Evolutionary conservation across 345 rosid species (phyloP).

Genomic region (Raphanus sativus): DNA sequence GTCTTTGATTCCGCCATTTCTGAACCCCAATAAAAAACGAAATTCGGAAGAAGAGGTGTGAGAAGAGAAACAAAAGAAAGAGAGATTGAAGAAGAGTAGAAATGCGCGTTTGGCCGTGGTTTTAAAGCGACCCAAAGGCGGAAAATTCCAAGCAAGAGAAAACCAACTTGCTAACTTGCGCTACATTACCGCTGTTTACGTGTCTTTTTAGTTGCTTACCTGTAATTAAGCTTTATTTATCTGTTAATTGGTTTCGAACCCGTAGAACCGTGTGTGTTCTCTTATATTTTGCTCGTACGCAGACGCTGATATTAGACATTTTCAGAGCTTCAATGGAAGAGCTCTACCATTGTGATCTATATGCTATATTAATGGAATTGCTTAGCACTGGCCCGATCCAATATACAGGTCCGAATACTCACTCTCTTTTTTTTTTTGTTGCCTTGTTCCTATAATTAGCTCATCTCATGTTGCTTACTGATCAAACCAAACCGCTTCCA

Average conservation of each 20-base stretch:
- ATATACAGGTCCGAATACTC: not conserved
- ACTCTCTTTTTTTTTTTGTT: not conserved
- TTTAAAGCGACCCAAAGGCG: constrained; percentile 28
- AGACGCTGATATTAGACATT: not conserved
- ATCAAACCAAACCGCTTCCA: not conserved
- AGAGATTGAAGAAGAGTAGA: not conserved
- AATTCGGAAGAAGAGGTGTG: not conserved
- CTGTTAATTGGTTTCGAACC: not conserved
- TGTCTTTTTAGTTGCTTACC: not conserved
- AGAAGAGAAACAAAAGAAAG: not conserved
- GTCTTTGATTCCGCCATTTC: constrained; percentile 70
- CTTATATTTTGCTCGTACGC: not conserved
- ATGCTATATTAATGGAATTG: not conserved
- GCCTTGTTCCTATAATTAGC: not conserved
- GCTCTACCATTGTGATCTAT: not conserved
- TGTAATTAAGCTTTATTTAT: too few species aligned
- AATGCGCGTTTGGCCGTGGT: not conserved
- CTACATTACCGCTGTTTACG: not conserved
- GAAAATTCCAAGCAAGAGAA: constrained; percentile 8
- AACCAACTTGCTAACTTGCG: constrained; percentile 33
- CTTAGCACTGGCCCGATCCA: not conserved
- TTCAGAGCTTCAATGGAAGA: not conserved
- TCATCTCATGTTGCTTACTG: not conserved
- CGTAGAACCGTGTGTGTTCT: not conserved
- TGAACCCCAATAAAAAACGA: not conserved